Conservation (phyloP, 352 stramenopile species). For the Pilasporangium apinafurcum region DNA sequence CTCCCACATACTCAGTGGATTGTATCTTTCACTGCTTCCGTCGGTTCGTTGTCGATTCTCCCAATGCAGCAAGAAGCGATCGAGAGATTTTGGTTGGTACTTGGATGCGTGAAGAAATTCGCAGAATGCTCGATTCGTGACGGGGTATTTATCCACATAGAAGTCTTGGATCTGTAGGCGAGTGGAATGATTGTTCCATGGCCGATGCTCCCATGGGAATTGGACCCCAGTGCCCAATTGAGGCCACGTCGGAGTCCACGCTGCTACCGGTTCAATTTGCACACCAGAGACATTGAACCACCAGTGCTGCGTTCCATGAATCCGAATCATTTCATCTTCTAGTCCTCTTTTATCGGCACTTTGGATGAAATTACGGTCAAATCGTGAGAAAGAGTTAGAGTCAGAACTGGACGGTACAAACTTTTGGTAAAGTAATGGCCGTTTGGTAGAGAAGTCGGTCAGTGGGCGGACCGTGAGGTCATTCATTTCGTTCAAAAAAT, state of each 20-base stretch:
- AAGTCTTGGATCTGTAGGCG: slow-evolving; percentile 64
- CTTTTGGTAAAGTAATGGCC: slow-evolving; percentile 30
- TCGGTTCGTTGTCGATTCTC: slow-evolving; percentile 20
- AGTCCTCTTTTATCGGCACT: neutral
- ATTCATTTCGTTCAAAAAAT: slow-evolving; percentile 45
- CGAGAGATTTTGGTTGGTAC: slow-evolving; percentile 46
- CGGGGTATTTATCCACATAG: slow-evolving; percentile 59
- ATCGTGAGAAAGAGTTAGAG: too few relatives aligned
- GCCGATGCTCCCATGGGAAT: slow-evolving; percentile 76
- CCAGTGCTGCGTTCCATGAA: slow-evolving; percentile 43
- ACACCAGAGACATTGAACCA: slow-evolving; percentile 80
- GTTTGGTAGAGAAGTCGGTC: slow-evolving; percentile 28
- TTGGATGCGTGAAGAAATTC: slow-evolving; percentile 43
- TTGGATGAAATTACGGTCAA: too few relatives aligned
- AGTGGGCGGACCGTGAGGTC: slow-evolving; percentile 42
- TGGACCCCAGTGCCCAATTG: slow-evolving; percentile 70
- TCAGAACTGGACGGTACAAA: slow-evolving; percentile 9
- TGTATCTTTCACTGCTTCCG: too few relatives aligned
- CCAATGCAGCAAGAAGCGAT: slow-evolving; percentile 77
- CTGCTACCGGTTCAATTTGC: slow-evolving; percentile 68
- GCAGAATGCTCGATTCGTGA: slow-evolving; percentile 70
- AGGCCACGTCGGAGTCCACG: slow-evolving; percentile 55
- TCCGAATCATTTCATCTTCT: slow-evolving; percentile 34
- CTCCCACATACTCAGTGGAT: slow-evolving; percentile 25
- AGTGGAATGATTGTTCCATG: slow-evolving; percentile 74